These are phyloP conservation scores for Hypoxylon fuscum DNA, from an alignment of 495 filamentous ascomycete genomes.

Conservation along the genomic window DNA sequence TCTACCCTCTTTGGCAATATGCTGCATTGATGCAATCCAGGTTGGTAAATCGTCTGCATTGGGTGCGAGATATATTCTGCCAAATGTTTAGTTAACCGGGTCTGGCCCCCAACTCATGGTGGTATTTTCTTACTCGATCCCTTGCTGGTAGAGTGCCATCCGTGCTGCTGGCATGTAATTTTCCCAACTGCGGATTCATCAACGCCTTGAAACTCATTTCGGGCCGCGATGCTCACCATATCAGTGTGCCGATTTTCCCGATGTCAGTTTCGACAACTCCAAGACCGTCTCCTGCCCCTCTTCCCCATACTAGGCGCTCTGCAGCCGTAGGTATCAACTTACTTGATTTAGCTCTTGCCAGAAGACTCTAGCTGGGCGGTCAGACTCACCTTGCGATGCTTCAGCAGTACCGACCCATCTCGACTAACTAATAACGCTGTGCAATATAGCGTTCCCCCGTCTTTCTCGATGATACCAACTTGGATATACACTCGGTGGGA, in stretches of 20 bases:
- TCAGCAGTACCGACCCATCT: constrained; percentile 47
- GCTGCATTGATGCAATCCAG: constrained; percentile 55
- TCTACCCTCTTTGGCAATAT: constrained; percentile 56
- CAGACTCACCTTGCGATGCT: constrained; percentile 50
- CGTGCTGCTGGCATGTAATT: constrained; percentile 57
- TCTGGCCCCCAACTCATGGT: background rate
- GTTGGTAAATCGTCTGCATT: constrained; percentile 53
- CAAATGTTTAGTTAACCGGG: constrained; percentile 3
- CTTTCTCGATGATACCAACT: constrained; percentile 55
- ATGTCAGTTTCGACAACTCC: constrained; percentile 53
- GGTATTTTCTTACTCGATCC: constrained; percentile 46
- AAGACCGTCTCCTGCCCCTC: constrained; percentile 51
- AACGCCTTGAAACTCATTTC: background rate
- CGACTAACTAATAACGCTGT: constrained; percentile 48
- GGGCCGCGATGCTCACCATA: constrained; percentile 43
- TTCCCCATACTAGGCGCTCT: constrained; percentile 53
- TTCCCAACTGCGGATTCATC: constrained; percentile 47
- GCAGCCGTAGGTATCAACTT: constrained; percentile 53
- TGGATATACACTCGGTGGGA: constrained; percentile 47
- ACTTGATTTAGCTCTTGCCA: constrained; percentile 14
- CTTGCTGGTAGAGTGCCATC: constrained; percentile 54
- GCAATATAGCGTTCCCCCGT: constrained; percentile 53
- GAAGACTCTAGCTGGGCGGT: background rate
- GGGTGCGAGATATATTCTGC: constrained; percentile 52
- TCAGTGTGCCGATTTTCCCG: constrained; percentile 54